Evolutionary conservation across 257 asterid genomes (phyloP).

Genomic region (Salvia splendens): DNA sequence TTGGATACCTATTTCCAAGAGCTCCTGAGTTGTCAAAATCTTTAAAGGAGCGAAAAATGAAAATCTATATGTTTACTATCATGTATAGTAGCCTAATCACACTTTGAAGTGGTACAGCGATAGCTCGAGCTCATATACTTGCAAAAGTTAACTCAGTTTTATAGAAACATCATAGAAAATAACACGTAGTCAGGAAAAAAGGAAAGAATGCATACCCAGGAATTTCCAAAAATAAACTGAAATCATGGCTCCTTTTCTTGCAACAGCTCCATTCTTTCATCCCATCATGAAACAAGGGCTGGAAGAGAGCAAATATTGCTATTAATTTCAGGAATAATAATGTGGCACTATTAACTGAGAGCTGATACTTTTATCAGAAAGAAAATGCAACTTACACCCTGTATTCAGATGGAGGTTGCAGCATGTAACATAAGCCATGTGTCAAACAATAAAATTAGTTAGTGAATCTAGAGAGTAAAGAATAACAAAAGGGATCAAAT

Average conservation of each 20-base stretch:
- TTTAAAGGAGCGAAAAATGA: slow-evolving; percentile 13
- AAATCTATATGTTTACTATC: slow-evolving; percentile 1
- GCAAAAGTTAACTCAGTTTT: not conserved
- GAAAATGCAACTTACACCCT: slow-evolving; percentile 47
- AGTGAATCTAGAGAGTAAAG: slow-evolving; percentile 27
- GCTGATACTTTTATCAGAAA: slow-evolving; percentile 14
- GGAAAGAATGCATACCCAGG: slow-evolving; percentile 52
- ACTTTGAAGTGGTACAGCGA: not conserved
- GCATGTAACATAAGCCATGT: slow-evolving; percentile 27
- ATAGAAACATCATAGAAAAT: not conserved
- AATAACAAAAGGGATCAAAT: slow-evolving; percentile 1
- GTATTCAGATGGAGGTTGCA: slow-evolving; percentile 28
- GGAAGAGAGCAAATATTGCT: slow-evolving; percentile 28
- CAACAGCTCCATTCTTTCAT: slow-evolving; percentile 99
- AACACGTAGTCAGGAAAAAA: slow-evolving; percentile 12
- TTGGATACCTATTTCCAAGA: slow-evolving; percentile 10
- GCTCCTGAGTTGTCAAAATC: slow-evolving; percentile 5
- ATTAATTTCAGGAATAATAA: slow-evolving; percentile 20
- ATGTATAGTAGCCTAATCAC: not conserved
- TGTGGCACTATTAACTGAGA: slow-evolving; percentile 10
- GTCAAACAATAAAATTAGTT: slow-evolving; percentile 25
- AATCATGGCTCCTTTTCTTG: slow-evolving; percentile 93
- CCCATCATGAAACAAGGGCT: slow-evolving; percentile 96
- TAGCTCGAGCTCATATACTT: slow-evolving; percentile 6
- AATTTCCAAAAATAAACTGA: slow-evolving; percentile 77